A percentile compares a stretch with the other conserved stretches of the same genome.
Conservation (phyloP, 1,284 basidiomycete genomes). For the Moesziomyces globuligerus region DNA sequence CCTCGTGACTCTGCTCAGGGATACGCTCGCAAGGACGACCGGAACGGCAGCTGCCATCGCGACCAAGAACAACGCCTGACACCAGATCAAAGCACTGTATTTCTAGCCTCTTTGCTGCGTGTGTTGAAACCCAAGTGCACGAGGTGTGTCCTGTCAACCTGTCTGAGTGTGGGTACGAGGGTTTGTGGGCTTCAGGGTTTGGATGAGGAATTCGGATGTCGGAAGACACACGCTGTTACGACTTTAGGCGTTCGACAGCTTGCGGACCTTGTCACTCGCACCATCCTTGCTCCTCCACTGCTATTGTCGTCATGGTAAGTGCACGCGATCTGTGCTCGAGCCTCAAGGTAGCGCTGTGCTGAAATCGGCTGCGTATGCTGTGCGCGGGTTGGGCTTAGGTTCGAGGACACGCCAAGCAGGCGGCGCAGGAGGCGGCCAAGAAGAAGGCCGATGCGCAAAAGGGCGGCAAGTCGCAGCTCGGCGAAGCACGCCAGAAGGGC, state of each 20-base stretch:
- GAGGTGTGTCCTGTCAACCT: neutral
- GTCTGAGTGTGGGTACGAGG: neutral
- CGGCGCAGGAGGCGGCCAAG: constrained; percentile 34
- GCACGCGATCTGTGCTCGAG: no score
- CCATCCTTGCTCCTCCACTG: no score
- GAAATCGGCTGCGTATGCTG: neutral
- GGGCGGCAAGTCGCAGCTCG: constrained; percentile 36
- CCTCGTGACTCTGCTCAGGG: constrained; percentile 41
- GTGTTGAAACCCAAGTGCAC: neutral
- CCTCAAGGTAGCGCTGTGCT: neutral
- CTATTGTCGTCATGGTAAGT: no score
- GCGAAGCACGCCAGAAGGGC: constrained; percentile 31
- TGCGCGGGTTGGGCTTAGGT: constrained; percentile 6
- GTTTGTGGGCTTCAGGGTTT: neutral
- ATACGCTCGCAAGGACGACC: constrained; percentile 39
- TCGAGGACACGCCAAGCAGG: constrained; percentile 32
- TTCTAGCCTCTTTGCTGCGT: no score
- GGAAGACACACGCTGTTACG: constrained; percentile 8
- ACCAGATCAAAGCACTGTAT: no score
- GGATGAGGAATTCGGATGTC: constrained; percentile 7
- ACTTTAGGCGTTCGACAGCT: no score
- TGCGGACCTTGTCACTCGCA: no score
- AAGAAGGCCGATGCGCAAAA: constrained; percentile 21
- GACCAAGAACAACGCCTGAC: constrained; percentile 1
- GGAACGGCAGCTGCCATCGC: constrained; percentile 5